Conservation (phyloP, 257 asterid genomes). For the Salvia miltiorrhiza region DNA sequence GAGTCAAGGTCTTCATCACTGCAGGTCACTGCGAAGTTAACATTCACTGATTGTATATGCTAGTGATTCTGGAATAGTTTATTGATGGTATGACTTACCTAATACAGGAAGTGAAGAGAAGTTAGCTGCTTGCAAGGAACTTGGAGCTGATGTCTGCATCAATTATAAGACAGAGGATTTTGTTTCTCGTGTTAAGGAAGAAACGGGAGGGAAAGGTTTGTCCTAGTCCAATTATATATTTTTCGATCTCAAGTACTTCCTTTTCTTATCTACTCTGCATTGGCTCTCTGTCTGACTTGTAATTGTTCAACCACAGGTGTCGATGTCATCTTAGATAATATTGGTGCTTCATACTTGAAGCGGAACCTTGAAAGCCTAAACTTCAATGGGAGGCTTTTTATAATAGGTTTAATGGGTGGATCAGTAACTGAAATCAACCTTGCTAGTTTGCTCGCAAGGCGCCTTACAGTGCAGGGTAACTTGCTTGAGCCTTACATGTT, state of each 20-base stretch:
- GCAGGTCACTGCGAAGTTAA: conserved; percentile 62
- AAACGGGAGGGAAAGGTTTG: conserved; percentile 88
- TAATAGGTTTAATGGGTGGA: conserved; percentile 95
- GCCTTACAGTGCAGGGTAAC: conserved; percentile 89
- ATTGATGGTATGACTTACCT: background rate
- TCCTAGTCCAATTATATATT: background rate
- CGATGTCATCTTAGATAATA: conserved; percentile 80
- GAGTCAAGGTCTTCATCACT: conserved; percentile 75
- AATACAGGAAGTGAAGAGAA: conserved; percentile 85
- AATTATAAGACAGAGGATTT: conserved; percentile 93
- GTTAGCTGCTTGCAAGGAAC: conserved; percentile 83
- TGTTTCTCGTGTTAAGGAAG: conserved; percentile 82
- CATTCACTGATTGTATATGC: conserved; percentile 1
- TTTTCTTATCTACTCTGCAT: background rate
- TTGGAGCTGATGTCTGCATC: conserved; percentile 96
- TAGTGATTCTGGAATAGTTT: background rate
- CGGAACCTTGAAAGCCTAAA: conserved; percentile 72
- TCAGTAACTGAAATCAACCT: conserved; percentile 63
- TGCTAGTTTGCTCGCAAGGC: conserved; percentile 50
- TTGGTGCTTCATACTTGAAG: conserved; percentile 76
- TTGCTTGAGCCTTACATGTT: conserved; percentile 7
- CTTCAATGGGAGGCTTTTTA: conserved; percentile 84
- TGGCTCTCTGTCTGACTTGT: conserved; percentile 3
- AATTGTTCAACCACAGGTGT: conserved; percentile 53
- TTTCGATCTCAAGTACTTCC: background rate